phyloP scores from a whole-genome alignment of 2,329 filamentous ascomycete genomes.

The Furcasterigmium furcatum region DNA sequence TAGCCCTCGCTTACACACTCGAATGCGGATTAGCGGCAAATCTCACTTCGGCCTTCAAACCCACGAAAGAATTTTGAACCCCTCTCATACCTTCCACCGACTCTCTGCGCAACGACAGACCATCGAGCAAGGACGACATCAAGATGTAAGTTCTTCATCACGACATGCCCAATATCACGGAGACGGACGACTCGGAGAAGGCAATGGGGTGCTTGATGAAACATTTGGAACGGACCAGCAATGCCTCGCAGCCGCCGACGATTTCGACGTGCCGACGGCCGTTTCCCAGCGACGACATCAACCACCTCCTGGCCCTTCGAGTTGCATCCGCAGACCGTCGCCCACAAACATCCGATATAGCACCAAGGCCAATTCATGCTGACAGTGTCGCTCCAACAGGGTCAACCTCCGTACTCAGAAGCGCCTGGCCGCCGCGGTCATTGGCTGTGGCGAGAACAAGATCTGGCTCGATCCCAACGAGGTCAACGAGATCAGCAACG shows the following conservation, averaged over 20 bases:
- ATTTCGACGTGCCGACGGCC: background rate
- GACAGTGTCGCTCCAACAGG: slow-evolving; percentile 50
- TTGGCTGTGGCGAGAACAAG: slow-evolving; percentile 99
- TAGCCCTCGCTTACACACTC: slow-evolving; percentile 37
- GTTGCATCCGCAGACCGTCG: background rate
- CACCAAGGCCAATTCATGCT: background rate
- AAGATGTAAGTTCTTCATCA: slow-evolving; percentile 31
- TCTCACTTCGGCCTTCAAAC: background rate
- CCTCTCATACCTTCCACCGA: slow-evolving; percentile 1
- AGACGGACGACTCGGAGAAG: background rate
- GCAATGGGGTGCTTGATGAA: background rate
- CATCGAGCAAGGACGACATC: slow-evolving; percentile 29
- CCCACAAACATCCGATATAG: too few species aligned
- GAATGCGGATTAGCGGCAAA: slow-evolving; percentile 6
- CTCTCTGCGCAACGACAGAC: slow-evolving; percentile 14
- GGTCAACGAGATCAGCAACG: slow-evolving; percentile 98
- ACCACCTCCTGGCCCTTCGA: background rate
- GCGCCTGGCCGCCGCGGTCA: slow-evolving; percentile 97
- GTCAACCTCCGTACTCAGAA: slow-evolving; percentile 99
- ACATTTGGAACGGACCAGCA: background rate
- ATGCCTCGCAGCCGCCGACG: background rate
- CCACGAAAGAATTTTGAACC: slow-evolving; percentile 1
- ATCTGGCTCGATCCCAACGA: slow-evolving; percentile 99
- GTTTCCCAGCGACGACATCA: background rate
- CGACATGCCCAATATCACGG: slow-evolving; percentile 3